These are phyloP conservation scores for Erodium trifolium DNA, from an alignment of 441 rosid species.

Conservation along the genomic window DNA sequence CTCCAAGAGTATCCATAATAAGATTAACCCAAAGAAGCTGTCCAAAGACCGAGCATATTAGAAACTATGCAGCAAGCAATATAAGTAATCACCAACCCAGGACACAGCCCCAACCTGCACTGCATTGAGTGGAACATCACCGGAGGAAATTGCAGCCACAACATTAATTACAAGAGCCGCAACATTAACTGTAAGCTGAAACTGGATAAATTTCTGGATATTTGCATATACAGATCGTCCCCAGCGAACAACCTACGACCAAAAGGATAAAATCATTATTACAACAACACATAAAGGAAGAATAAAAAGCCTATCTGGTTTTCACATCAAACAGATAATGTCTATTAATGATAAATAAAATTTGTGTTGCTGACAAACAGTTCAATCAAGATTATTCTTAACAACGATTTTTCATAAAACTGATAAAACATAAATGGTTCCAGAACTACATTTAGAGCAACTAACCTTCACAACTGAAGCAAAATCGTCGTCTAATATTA, in stretches of 20 bases:
- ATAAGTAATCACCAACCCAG: background rate
- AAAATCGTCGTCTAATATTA: conserved; percentile 87
- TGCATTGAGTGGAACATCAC: conserved; percentile 93
- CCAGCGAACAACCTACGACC: conserved; percentile 83
- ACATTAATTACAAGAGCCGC: conserved; percentile 91
- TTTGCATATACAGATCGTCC: conserved; percentile 98
- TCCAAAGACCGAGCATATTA: conserved; percentile 17
- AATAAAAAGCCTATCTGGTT: background rate
- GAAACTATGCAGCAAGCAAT: background rate
- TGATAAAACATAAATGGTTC: background rate
- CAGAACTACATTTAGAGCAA: background rate
- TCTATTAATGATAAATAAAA: too few species aligned
- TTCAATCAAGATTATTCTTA: background rate
- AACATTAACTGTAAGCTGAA: conserved; percentile 95
- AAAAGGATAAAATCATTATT: conserved; percentile 9
- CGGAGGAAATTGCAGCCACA: conserved; percentile 87
- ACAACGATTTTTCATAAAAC: background rate
- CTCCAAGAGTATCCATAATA: conserved; percentile 99
- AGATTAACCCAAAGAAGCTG: conserved; percentile 99
- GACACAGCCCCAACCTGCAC: conserved; percentile 59
- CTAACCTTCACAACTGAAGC: conserved; percentile 87
- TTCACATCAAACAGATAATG: too few species aligned
- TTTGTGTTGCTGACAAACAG: background rate
- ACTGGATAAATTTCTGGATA: conserved; percentile 97
- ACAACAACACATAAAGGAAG: background rate